Percentiles rank a stretch among this genome's conserved stretches.
Conservation (phyloP, 805 yeast genomes). For the Metschnikowia reukaufii region DNA sequence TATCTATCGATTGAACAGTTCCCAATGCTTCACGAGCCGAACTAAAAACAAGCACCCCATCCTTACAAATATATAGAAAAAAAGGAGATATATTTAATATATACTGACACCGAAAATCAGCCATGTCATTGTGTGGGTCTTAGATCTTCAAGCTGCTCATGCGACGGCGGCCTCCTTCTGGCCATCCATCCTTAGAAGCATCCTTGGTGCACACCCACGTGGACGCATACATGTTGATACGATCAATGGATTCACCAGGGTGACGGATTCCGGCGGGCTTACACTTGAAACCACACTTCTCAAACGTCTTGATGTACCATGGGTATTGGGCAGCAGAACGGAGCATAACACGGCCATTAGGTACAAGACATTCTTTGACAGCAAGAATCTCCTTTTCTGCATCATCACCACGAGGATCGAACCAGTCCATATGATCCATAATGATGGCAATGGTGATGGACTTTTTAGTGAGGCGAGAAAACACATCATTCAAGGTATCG, state of each 20-base stretch:
- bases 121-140: no score
- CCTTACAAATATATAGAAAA: no score
- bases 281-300: slow-evolving; percentile 64
- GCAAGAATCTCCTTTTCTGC: slow-evolving; percentile 68
- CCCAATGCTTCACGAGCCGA: no score
- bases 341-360: slow-evolving; percentile 72
- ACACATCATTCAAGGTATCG: slow-evolving; percentile 74
- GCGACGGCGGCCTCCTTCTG: slow-evolving; percentile 33
- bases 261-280: slow-evolving; percentile 67
- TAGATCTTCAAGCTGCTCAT: slow-evolving; percentile 46
- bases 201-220: slow-evolving; percentile 79
- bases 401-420: slow-evolving; percentile 61
- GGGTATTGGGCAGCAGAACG: slow-evolving; percentile 74
- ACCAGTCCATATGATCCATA: slow-evolving; percentile 95
- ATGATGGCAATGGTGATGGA: slow-evolving; percentile 75
- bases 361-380: slow-evolving; percentile 57
- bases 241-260: slow-evolving; percentile 66
- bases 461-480: slow-evolving; percentile 58
- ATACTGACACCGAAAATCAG: no score
- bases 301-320: slow-evolving; percentile 75
- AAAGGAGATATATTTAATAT: no score
- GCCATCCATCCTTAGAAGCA: slow-evolving; percentile 1
- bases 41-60: no score
- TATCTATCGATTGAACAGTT: no score
- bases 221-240: slow-evolving; percentile 86